Conservation (phyloP, 768 basidiomycete genomes). For the Lactifluus pinguis region DNA sequence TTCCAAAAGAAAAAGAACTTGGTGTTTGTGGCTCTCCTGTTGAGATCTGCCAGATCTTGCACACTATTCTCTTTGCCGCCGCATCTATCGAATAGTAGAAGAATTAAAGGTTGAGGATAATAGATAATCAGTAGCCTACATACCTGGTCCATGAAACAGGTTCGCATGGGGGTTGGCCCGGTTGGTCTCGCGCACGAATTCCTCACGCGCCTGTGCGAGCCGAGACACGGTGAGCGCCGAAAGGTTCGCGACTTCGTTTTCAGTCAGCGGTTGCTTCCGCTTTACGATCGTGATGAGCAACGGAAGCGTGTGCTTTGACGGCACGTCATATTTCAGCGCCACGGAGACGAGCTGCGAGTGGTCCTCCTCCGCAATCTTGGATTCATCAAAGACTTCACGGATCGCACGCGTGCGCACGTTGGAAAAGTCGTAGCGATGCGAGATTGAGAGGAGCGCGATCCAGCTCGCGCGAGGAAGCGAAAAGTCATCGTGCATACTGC, state of each 20-base stretch:
- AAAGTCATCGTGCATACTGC: constrained; percentile 11
- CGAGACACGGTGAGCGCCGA: constrained; percentile 7
- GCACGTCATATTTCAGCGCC: constrained; percentile 7
- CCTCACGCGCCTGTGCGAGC: constrained; percentile 9
- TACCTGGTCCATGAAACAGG: no score
- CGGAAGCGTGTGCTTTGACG: neutral
- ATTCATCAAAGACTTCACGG: neutral
- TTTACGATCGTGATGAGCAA: neutral
- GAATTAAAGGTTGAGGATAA: no score
- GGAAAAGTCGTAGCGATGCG: constrained; percentile 10
- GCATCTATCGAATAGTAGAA: neutral
- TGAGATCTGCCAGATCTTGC: constrained; percentile 1
- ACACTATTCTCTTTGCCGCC: neutral
- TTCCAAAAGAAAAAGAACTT: no score
- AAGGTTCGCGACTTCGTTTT: constrained; percentile 1
- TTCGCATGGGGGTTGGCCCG: no score
- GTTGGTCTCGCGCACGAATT: neutral
- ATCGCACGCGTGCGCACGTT: constrained; percentile 8
- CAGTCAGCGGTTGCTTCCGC: neutral
- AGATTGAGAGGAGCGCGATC: constrained; percentile 7
- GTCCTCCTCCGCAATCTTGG: neutral
- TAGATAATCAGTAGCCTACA: no score
- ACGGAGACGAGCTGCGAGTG: constrained; percentile 1
- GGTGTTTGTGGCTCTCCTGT: no score
- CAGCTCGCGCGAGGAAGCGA: constrained; percentile 1